phyloP scores from a whole-genome alignment of 495 filamentous ascomycete species.

The Staphylotrichum longicolle region DNA sequence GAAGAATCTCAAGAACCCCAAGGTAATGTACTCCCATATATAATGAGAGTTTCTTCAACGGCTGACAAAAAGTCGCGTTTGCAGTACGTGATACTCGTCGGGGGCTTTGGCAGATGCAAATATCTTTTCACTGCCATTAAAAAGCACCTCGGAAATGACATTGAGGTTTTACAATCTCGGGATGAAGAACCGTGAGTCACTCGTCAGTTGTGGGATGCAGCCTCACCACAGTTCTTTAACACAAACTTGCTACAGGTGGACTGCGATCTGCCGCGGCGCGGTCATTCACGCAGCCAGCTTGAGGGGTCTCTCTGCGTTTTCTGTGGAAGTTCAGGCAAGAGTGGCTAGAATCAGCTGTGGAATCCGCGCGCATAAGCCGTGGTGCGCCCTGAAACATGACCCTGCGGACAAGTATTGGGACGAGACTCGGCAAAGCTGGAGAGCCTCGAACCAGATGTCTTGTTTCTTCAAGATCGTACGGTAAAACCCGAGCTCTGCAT shows the following conservation, averaged over 20 bases:
- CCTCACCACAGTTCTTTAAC: too few relatives aligned
- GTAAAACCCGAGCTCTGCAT: too few relatives aligned
- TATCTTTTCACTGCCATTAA: conserved; percentile 15
- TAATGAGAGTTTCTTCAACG: too few relatives aligned
- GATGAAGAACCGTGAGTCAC: conserved; percentile 15
- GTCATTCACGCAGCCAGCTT: conserved; percentile 10
- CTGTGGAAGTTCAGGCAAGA: conserved; percentile 7
- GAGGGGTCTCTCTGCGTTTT: background rate
- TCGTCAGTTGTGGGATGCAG: too few relatives aligned
- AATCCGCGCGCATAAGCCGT: background rate
- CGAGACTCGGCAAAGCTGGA: background rate
- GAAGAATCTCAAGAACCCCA: background rate
- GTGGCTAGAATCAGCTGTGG: conserved; percentile 10
- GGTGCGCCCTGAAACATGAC: background rate
- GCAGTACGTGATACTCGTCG: conserved; percentile 17
- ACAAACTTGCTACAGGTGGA: too few relatives aligned
- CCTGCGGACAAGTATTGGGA: background rate
- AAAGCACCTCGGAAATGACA: background rate
- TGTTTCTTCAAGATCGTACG: conserved; percentile 7
- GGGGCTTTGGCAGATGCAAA: conserved; percentile 17
- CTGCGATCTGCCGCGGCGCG: conserved; percentile 17
- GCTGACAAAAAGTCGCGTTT: background rate
- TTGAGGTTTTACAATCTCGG: conserved; percentile 19
- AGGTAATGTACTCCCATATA: too few relatives aligned
- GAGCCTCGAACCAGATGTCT: background rate